Conservation (phyloP, 306 rosid genomes). For the Pterocarpus macrocarpus region DNA sequence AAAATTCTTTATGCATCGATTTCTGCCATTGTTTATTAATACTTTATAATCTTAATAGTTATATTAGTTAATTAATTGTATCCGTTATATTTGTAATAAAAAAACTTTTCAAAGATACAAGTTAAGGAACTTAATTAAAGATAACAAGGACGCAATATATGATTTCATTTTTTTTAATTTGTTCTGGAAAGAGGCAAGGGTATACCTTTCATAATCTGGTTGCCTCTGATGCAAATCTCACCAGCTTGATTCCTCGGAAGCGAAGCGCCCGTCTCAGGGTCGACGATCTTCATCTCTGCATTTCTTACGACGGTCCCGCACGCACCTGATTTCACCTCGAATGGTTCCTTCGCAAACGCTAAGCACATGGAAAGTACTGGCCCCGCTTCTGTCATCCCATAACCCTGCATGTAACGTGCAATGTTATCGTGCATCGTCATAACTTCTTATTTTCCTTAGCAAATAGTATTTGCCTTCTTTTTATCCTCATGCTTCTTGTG, state of each 20-base stretch:
- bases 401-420: constrained; percentile 54
- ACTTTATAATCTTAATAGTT: too few species aligned
- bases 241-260: constrained; percentile 71
- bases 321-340: constrained; percentile 67
- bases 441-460: not conserved
- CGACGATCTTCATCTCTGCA: constrained; percentile 73
- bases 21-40: not conserved
- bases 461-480: not conserved
- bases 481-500: not conserved
- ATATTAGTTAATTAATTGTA: too few species aligned
- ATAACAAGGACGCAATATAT: too few species aligned
- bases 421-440: not conserved
- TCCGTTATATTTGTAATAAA: too few species aligned
- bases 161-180: too few species aligned
- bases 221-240: constrained; percentile 78
- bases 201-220: constrained; percentile 82
- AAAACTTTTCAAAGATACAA: too few species aligned
- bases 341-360: constrained; percentile 71
- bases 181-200: too few species aligned
- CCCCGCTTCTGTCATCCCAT: constrained; percentile 88
- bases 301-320: constrained; percentile 83
- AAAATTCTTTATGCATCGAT: too few species aligned
- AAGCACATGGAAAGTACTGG: constrained; percentile 70
- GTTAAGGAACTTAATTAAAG: too few species aligned
- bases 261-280: constrained; percentile 60